Evolutionary conservation across 371 early-diverging fungal genomes (phyloP).

Genomic region (Mortierella sp.): DNA sequence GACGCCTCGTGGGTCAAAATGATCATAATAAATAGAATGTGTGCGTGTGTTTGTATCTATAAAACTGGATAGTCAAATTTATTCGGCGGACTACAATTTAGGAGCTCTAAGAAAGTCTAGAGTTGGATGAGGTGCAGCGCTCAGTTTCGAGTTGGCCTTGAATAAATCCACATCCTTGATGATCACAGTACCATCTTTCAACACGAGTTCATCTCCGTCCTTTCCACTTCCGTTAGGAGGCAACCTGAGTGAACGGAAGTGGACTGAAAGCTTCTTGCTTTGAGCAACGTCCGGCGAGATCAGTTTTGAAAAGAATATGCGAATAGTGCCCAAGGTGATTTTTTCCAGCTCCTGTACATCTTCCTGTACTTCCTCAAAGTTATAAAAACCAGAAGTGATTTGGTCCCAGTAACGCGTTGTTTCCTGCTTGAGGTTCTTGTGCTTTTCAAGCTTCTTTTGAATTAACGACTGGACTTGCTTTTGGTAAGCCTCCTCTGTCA

Average conservation of each 20-base stretch:
- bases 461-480: slow-evolving; percentile 80
- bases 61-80: neutral
- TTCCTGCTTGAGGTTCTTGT: slow-evolving; percentile 86
- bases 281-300: slow-evolving; percentile 61
- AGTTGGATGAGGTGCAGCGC: slow-evolving; percentile 66
- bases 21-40: slow-evolving; percentile 5
- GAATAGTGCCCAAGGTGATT: slow-evolving; percentile 59
- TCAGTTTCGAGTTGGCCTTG: slow-evolving; percentile 69
- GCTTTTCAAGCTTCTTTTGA: slow-evolving; percentile 81
- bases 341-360: slow-evolving; percentile 60
- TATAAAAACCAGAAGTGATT: slow-evolving; percentile 81
- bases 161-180: slow-evolving; percentile 65
- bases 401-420: slow-evolving; percentile 80
- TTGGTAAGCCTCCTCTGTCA: slow-evolving; percentile 77
- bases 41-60: neutral
- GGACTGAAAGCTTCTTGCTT: slow-evolving; percentile 73
- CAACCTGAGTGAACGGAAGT: slow-evolving; percentile 72
- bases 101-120: slow-evolving; percentile 34
- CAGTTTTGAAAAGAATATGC: slow-evolving; percentile 64
- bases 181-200: slow-evolving; percentile 56
- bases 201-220: slow-evolving; percentile 22
- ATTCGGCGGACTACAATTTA: slow-evolving; percentile 6
- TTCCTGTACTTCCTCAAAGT: slow-evolving; percentile 71
- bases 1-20: slow-evolving; percentile 14
- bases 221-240: slow-evolving; percentile 17